phyloP scores from a whole-genome alignment of 2,329 filamentous ascomycete genomes.

The Trichoderma endophyticum region DNA sequence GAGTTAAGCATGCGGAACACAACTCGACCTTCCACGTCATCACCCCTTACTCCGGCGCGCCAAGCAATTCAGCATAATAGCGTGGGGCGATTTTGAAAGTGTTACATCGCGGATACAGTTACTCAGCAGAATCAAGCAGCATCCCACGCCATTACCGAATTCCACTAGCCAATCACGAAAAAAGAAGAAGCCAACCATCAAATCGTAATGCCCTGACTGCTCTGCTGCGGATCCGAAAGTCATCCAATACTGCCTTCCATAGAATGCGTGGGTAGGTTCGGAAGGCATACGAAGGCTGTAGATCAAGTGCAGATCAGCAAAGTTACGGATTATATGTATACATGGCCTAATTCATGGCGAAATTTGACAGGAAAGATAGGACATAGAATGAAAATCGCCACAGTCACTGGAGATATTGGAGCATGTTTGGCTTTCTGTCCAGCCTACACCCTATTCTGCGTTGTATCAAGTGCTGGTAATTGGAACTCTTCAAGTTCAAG shows the following conservation, averaged over 20 bases:
- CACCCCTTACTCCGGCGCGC: not conserved
- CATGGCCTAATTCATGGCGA: too few relatives aligned
- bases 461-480: not conserved
- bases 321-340: too few relatives aligned
- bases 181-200: not conserved
- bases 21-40: not conserved
- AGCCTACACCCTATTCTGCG: not conserved
- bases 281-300: not conserved
- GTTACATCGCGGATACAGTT: not conserved
- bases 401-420: not conserved
- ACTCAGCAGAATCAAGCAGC: not conserved
- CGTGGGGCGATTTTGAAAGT: not conserved
- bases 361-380: too few relatives aligned
- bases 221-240: not conserved
- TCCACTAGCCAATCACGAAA: not conserved
- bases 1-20: not conserved
- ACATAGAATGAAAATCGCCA: not conserved
- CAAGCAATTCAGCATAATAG: not conserved
- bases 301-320: not conserved
- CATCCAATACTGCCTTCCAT: not conserved
- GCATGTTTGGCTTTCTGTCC: not conserved
- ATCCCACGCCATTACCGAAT: not conserved
- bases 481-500: not conserved
- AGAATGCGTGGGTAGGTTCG: too few relatives aligned
- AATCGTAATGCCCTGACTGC: not conserved